Conservation (phyloP, 2,329 filamentous ascomycete genomes). For the Rutstroemia sp. region DNA sequence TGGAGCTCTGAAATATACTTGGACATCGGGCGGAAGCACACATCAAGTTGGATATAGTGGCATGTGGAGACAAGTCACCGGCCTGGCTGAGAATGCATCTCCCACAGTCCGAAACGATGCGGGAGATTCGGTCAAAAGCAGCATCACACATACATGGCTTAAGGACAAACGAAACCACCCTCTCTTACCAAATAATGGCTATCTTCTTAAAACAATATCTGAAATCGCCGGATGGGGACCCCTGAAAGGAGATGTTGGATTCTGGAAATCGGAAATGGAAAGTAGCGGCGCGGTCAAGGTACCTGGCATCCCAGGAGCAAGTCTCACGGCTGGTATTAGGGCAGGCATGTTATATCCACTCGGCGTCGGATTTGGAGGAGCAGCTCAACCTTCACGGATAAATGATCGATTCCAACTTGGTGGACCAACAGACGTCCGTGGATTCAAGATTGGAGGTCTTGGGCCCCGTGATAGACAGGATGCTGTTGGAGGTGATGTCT, state of each 20-base stretch:
- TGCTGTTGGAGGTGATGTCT: slow-evolving; percentile 84
- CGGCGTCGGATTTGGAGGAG: slow-evolving; percentile 47
- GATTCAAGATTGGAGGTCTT: slow-evolving; percentile 83
- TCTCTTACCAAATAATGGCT: slow-evolving; percentile 75
- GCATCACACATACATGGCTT: slow-evolving; percentile 72
- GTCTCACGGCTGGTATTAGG: slow-evolving; percentile 72
- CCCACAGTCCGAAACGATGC: slow-evolving; percentile 77
- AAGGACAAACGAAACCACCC: slow-evolving; percentile 78
- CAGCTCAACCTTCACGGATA: slow-evolving; percentile 64
- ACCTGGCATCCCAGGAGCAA: slow-evolving; percentile 59
- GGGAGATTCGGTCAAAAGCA: slow-evolving; percentile 85
- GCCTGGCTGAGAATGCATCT: slow-evolving; percentile 66
- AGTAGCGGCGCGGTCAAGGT: slow-evolving; percentile 65
- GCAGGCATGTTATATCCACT: slow-evolving; percentile 80
- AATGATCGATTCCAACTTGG: slow-evolving; percentile 95
- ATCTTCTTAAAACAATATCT: slow-evolving; percentile 67
- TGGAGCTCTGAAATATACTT: slow-evolving; percentile 68
- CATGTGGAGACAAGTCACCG: slow-evolving; percentile 83
- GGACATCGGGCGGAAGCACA: slow-evolving; percentile 54
- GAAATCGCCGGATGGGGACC: slow-evolving; percentile 86
- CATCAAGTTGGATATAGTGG: slow-evolving; percentile 77
- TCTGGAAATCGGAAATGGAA: slow-evolving; percentile 87
- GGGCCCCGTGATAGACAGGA: slow-evolving; percentile 83
- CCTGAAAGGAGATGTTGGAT: slow-evolving; percentile 83
- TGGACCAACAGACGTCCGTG: slow-evolving; percentile 88